phyloP scores from a whole-genome alignment of 2,329 filamentous ascomycete genomes.

The Diaporthe vaccinii region DNA sequence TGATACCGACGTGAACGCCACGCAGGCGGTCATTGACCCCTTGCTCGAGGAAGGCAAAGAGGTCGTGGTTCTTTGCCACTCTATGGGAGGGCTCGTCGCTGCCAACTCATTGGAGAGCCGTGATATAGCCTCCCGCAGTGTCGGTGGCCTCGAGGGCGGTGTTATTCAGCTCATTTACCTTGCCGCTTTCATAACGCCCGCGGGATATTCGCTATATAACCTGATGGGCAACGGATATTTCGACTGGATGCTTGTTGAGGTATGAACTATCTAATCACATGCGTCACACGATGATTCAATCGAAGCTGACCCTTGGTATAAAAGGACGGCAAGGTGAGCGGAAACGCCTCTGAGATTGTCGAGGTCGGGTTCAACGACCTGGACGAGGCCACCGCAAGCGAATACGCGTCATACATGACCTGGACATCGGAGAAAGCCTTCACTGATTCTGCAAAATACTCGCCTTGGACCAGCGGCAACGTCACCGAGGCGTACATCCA shows the following conservation, averaged over 20 bases:
- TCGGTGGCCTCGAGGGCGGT: neutral
- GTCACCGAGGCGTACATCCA: neutral
- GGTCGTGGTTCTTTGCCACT: neutral
- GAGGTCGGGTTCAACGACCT: neutral
- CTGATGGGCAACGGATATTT: neutral
- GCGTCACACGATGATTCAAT: neutral
- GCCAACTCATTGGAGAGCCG: neutral
- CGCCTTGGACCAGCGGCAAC: neutral
- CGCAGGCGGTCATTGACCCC: neutral
- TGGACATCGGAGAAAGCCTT: constrained; percentile 2
- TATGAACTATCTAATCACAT: neutral
- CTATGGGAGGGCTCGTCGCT: neutral
- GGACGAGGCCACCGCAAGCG: neutral
- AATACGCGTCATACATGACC: neutral
- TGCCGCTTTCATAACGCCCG: neutral
- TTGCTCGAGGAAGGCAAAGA: neutral
- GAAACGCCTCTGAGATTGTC: neutral
- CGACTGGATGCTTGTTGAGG: constrained; percentile 1
- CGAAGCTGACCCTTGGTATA: neutral
- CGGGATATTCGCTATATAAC: neutral
- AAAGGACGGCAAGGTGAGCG: neutral
- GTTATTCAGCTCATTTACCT: neutral
- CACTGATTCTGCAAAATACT: neutral
- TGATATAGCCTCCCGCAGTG: neutral
- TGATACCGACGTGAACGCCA: neutral